These are phyloP conservation scores for Insectozyma bohioensis DNA, from an alignment of 1,139 yeast genomes.

Conservation along the genomic window DNA sequence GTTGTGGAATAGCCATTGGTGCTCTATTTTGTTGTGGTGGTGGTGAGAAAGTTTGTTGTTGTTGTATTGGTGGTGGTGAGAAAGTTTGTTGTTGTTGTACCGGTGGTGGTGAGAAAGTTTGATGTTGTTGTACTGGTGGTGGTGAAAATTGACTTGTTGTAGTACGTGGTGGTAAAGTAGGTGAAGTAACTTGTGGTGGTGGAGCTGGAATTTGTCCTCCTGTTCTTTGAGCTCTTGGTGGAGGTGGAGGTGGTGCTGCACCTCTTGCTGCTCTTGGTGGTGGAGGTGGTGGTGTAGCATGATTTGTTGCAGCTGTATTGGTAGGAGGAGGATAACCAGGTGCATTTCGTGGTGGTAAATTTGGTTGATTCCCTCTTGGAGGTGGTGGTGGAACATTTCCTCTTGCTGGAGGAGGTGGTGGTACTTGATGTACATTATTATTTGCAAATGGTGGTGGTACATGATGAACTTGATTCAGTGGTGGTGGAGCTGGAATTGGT, in stretches of 20 bases:
- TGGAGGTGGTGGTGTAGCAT: constrained; percentile 17
- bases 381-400: constrained; percentile 20
- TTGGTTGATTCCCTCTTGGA: constrained; percentile 16
- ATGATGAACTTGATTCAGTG: constrained; percentile 5
- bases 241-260: constrained; percentile 16
- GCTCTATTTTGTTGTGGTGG: constrained; percentile 21
- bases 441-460: constrained; percentile 6
- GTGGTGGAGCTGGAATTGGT: constrained; percentile 8
- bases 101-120: constrained; percentile 11
- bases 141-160: constrained; percentile 13
- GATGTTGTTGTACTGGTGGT: constrained; percentile 20
- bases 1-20: constrained; percentile 25
- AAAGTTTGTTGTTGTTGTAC: constrained; percentile 21
- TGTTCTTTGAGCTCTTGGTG: constrained; percentile 9
- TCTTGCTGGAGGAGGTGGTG: constrained; percentile 11
- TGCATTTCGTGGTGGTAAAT: constrained; percentile 14
- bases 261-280: constrained; percentile 30
- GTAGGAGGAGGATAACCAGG: constrained; percentile 14
- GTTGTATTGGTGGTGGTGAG: constrained; percentile 16
- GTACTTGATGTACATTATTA: constrained; percentile 3
- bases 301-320: constrained; percentile 24
- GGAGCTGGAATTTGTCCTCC: constrained; percentile 7
- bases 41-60: constrained; percentile 7
- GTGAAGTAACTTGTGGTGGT: constrained; percentile 16
- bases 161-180: constrained; percentile 10